These are phyloP conservation scores for Heimioporus sp. DNA, from an alignment of 768 basidiomycete genomes.

Conservation along the genomic window DNA sequence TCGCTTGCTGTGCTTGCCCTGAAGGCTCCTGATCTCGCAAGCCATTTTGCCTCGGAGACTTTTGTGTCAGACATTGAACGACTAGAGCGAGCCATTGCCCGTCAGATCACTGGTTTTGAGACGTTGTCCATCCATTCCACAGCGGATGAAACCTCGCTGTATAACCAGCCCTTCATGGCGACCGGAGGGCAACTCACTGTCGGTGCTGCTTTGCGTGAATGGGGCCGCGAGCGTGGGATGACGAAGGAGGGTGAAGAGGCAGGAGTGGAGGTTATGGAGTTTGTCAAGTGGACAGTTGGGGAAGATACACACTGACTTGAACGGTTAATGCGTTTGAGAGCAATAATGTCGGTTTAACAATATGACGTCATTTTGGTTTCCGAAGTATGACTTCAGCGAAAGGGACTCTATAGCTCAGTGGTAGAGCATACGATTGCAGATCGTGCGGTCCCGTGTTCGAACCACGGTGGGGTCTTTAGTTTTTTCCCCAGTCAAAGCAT, in stretches of 20 bases:
- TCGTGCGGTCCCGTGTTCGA: slow-evolving; percentile 58
- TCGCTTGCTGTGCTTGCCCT: slow-evolving; percentile 56
- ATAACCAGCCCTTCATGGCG: slow-evolving; percentile 74
- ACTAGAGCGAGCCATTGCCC: slow-evolving; percentile 73
- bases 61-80: slow-evolving; percentile 57
- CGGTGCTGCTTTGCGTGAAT: slow-evolving; percentile 40
- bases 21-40: slow-evolving; percentile 45
- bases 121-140: slow-evolving; percentile 48
- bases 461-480: slow-evolving; percentile 42
- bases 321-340: not conserved
- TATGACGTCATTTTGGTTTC: too few relatives aligned
- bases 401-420: slow-evolving; percentile 41
- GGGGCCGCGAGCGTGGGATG: slow-evolving; percentile 53
- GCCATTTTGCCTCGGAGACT: slow-evolving; percentile 42
- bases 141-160: slow-evolving; percentile 54
- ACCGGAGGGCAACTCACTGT: slow-evolving; percentile 53
- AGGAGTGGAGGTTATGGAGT: slow-evolving; percentile 43
- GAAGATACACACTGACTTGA: slow-evolving; percentile 28
- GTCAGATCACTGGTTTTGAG: slow-evolving; percentile 84
- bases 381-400: not conserved
- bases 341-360: too few relatives aligned
- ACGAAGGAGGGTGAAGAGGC: slow-evolving; percentile 29
- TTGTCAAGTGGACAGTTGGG: slow-evolving; percentile 66
- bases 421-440: slow-evolving; percentile 62
- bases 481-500: not conserved